phyloP scores from a whole-genome alignment of 1,139 yeast genomes.

The Yamadazyma taylorii region DNA sequence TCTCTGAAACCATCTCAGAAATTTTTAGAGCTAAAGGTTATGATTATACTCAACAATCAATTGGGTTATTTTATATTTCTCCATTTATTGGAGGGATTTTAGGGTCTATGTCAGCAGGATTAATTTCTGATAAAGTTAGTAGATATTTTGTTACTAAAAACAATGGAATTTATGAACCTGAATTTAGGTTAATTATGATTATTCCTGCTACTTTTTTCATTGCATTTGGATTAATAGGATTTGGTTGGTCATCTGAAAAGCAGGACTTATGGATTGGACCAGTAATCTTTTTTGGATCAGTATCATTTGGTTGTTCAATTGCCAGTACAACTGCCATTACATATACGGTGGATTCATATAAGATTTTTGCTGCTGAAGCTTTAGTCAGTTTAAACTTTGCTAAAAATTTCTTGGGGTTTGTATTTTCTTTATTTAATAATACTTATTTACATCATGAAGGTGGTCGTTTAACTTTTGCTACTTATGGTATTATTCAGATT shows the following conservation, averaged over 20 bases:
- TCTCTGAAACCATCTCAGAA: conserved; percentile 55
- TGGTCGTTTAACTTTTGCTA: conserved; percentile 46
- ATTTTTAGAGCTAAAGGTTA: conserved; percentile 50
- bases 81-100: conserved; percentile 61
- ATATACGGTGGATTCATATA: conserved; percentile 58
- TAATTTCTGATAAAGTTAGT: conserved; percentile 47
- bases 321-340: conserved; percentile 65
- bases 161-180: conserved; percentile 62
- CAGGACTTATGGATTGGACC: conserved; percentile 61
- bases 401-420: conserved; percentile 56
- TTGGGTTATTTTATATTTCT: conserved; percentile 58
- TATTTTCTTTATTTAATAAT: conserved; percentile 58
- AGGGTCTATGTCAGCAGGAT: conserved; percentile 57
- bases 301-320: conserved; percentile 60
- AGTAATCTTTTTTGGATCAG: conserved; percentile 52
- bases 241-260: conserved; percentile 56
- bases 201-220: conserved; percentile 49
- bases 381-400: conserved; percentile 56
- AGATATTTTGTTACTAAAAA: conserved; percentile 39
- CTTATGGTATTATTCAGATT: conserved; percentile 55
- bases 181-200: conserved; percentile 56
- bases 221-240: conserved; percentile 56
- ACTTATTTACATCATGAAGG: conserved; percentile 45
- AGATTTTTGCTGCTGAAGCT: conserved; percentile 59
- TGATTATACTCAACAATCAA: conserved; percentile 44